Evolutionary conservation across 805 yeast genomes (phyloP), one percentile per base, ranked within the genome.

Genomic region (Starmerella floricola): DNA sequence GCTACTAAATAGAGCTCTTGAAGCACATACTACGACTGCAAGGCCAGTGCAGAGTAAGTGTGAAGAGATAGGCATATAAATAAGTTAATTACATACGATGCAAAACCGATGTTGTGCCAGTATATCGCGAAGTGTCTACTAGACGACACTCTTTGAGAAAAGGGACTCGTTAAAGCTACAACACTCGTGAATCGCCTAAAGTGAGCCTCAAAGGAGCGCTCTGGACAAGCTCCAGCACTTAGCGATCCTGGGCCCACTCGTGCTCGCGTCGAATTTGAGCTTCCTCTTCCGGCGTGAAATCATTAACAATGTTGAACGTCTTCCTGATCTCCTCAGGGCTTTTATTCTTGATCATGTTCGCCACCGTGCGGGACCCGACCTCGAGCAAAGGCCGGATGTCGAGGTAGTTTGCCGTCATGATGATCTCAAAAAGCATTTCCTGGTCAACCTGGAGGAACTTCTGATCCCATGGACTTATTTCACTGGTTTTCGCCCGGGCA

Each of bases 401-500:
- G 42, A 67, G 59, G 53, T 67, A 67, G 51, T 68, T 68, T 27
- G 72, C 72, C 17, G 70, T 64, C 55, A 68, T 55, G 43, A 67
- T 68, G 51, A 67, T 68, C 54, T 67, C 72, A 50, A 66, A 67
- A 42, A 68, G 61, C 66, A 67, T 64, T 47, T 68, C 70, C 58
- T 67, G 97, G 63, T 88, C 97, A 30, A 88, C 95, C 58, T 83
- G 82, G 54, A 88, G 72, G 61, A 87, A 88, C 61, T 82, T 84
- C 61, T 83, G 82, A 64, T 88, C 97, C 97, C 97, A 88, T 36
- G 86, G 86, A 48, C 81, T 88, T 39, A 88, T 85, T 3, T 94
- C 95, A 2, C 86, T 85, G n/a, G 88, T 72, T 58, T 82, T 83
- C 39, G 62, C 60, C 52, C 84, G 94, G 41, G 80, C 87, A 33